phyloP scores from a whole-genome alignment of 1,284 basidiomycete genomes.

The Cutaneotrichosporon sp. region DNA sequence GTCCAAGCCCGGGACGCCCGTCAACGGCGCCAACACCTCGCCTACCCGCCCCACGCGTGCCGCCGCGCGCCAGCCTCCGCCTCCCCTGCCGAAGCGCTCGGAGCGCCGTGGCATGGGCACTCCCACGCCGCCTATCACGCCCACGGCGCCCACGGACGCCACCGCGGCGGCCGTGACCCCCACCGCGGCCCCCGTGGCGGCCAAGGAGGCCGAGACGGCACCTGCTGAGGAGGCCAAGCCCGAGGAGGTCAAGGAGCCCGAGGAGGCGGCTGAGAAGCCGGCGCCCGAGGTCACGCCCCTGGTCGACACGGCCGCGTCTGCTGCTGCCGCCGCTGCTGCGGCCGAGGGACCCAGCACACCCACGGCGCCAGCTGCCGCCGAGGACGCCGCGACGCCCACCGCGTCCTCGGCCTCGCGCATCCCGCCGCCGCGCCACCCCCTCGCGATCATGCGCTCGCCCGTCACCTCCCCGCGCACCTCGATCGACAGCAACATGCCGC shows the following conservation, averaged over 20 bases:
- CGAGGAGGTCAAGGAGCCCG: no score
- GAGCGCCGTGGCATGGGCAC: slow-evolving; percentile 23
- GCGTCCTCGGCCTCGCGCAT: background rate
- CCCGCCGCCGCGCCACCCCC: slow-evolving; percentile 7
- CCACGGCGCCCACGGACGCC: slow-evolving; percentile 4
- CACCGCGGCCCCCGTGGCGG: background rate
- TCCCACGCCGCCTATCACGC: slow-evolving; percentile 12
- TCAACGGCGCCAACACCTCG: background rate
- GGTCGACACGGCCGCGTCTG: background rate
- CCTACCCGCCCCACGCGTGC: slow-evolving; percentile 4
- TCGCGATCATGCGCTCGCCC: slow-evolving; percentile 5
- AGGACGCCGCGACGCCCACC: background rate
- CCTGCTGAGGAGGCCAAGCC: no score
- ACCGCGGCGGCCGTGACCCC: background rate
- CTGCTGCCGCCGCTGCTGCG: background rate
- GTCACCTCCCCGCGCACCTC: background rate
- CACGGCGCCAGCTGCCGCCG: background rate
- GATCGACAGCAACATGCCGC: background rate
- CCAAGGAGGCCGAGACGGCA: background rate
- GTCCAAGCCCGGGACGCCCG: slow-evolving; percentile 7
- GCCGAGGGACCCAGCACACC: background rate
- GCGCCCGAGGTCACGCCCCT: background rate
- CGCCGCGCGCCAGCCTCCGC: slow-evolving; percentile 15
- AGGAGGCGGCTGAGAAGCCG: background rate
- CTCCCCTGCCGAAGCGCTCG: slow-evolving; percentile 38